phyloP scores from a whole-genome alignment of 768 basidiomycete genomes.

The Mycena kentingensis region DNA sequence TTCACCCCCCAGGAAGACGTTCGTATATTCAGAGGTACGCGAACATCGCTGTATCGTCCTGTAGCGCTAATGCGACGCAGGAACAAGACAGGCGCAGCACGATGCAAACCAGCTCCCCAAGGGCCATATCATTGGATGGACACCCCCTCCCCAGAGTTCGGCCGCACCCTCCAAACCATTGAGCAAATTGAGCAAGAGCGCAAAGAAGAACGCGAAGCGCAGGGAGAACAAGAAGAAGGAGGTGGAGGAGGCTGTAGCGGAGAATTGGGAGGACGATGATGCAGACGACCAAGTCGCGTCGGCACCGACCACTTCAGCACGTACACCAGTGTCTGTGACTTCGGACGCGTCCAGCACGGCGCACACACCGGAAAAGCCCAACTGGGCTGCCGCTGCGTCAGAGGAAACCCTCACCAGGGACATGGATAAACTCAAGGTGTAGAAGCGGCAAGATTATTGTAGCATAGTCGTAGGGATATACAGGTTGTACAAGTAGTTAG shows the following conservation, averaged over 20 bases:
- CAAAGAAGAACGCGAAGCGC: slow-evolving; percentile 79
- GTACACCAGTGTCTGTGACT: slow-evolving; percentile 2
- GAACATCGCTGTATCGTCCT: background rate
- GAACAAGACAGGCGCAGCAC: slow-evolving; percentile 68
- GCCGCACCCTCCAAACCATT: slow-evolving; percentile 43
- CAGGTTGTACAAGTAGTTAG: no score
- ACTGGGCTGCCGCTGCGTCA: slow-evolving; percentile 26
- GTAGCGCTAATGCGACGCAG: slow-evolving; percentile 12
- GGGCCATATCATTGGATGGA: slow-evolving; percentile 84
- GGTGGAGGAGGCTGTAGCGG: slow-evolving; percentile 59
- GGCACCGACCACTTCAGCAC: slow-evolving; percentile 13
- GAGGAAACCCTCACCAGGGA: slow-evolving; percentile 45
- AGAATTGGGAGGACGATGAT: slow-evolving; percentile 80
- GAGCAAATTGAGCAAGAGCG: slow-evolving; percentile 82
- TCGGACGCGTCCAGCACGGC: slow-evolving; percentile 3
- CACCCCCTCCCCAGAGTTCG: slow-evolving; percentile 48
- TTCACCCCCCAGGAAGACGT: slow-evolving; percentile 96
- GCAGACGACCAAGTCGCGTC: slow-evolving; percentile 39
- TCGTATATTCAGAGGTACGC: slow-evolving; percentile 70
- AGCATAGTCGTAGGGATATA: slow-evolving; percentile 31
- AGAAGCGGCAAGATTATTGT: slow-evolving; percentile 31
- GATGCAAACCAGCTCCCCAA: slow-evolving; percentile 67
- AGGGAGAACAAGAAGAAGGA: slow-evolving; percentile 68
- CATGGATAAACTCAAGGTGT: slow-evolving; percentile 60
- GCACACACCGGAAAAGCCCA: slow-evolving; percentile 18